Evolutionary conservation across 1,284 basidiomycete genomes (phyloP).

Genomic region (Cerrena zonata): DNA sequence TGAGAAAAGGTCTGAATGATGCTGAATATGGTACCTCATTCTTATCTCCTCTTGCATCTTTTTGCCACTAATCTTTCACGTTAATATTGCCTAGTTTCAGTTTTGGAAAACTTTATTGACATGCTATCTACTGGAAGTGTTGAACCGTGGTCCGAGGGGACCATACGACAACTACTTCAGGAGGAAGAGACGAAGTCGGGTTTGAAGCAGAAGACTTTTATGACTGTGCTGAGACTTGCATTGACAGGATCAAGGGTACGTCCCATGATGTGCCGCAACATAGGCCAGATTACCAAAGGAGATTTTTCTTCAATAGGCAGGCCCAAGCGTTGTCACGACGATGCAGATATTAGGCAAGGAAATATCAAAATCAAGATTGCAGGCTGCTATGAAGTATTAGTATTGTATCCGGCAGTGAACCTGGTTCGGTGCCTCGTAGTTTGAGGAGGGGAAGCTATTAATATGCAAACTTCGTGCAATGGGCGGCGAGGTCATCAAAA

Average conservation of each 20-base stretch:
- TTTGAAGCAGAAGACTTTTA: slow-evolving; percentile 50
- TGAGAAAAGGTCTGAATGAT: slow-evolving; percentile 41
- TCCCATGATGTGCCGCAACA: not conserved
- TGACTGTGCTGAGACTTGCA: slow-evolving; percentile 70
- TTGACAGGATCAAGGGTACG: slow-evolving; percentile 76
- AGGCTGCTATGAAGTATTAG: slow-evolving; percentile 2
- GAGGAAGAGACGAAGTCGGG: slow-evolving; percentile 36
- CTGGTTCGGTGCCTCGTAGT: no score
- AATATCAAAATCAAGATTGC: slow-evolving; percentile 27
- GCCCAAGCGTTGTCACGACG: slow-evolving; percentile 43
- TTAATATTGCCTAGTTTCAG: slow-evolving; percentile 10
- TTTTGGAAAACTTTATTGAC: slow-evolving; percentile 11
- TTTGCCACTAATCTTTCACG: not conserved
- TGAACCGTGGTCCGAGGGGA: slow-evolving; percentile 18
- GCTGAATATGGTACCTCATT: slow-evolving; percentile 16
- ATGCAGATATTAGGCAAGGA: slow-evolving; percentile 37
- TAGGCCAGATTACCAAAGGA: not conserved
- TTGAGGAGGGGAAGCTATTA: no score
- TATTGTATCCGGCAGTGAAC: no score
- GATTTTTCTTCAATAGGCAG: slow-evolving; percentile 28
- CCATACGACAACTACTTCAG: slow-evolving; percentile 42
- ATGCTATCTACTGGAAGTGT: slow-evolving; percentile 9
- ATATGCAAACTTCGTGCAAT: no score
- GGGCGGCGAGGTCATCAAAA: no score
- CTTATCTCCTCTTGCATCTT: not conserved